These are phyloP conservation scores for Dryas alaskensis DNA, from an alignment of 306 rosid species.

Conservation along the genomic window DNA sequence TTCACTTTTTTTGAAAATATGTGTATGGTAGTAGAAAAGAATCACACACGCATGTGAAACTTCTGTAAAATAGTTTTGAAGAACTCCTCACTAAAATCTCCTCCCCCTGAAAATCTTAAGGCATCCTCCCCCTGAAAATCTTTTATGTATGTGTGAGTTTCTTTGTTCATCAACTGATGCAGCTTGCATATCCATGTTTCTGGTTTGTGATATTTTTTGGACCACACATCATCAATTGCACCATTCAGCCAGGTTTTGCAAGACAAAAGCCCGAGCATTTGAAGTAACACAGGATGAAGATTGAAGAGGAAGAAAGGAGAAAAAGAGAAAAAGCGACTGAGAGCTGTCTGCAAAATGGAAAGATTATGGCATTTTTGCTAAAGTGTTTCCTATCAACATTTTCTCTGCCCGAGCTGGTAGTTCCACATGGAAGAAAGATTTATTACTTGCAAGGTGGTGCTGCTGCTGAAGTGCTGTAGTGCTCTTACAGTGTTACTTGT, in stretches of 20 bases:
- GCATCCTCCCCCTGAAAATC: not conserved
- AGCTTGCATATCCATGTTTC: conserved; percentile 37
- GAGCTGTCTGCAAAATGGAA: not conserved
- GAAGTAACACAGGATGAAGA: conserved; percentile 32
- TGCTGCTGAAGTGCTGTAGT: no score
- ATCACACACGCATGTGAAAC: not conserved
- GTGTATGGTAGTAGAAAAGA: not conserved
- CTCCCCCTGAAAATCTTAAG: not conserved
- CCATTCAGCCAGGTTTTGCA: conserved; percentile 87
- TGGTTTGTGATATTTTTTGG: conserved; percentile 35
- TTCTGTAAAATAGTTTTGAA: not conserved
- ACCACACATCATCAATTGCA: conserved; percentile 29
- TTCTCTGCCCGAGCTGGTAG: not conserved
- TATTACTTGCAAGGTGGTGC: no score
- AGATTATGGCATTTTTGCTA: conserved; percentile 1
- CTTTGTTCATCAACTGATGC: conserved; percentile 38
- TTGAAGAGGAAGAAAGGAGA: conserved; percentile 13
- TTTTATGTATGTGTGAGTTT: conserved; percentile 2
- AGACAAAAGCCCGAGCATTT: conserved; percentile 61
- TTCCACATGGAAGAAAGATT: conserved; percentile 15
- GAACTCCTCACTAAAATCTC: not conserved
- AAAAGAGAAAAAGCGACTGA: not conserved
- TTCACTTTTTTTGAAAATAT: not conserved
- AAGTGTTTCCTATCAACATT: not conserved
- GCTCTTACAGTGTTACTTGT: not conserved